These are phyloP conservation scores for Penicillium cosmopolitanum DNA, from an alignment of 495 filamentous ascomycete genomes.

Conservation along the genomic window DNA sequence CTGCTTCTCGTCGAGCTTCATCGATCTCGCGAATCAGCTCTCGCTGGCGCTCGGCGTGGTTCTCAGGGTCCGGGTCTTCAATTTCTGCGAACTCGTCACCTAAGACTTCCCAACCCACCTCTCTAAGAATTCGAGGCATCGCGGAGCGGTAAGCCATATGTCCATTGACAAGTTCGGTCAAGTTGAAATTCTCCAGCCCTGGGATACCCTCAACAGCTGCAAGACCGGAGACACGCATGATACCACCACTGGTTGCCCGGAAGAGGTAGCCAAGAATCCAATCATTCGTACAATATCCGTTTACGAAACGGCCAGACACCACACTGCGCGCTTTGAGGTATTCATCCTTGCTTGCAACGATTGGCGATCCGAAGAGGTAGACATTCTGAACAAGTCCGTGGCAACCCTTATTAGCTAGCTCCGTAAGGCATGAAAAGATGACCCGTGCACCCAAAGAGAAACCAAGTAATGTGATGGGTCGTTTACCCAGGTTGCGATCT, in stretches of 20 bases:
- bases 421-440: slow-evolving; percentile 89
- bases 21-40: slow-evolving; percentile 97
- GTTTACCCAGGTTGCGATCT: slow-evolving; percentile 85
- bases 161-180: slow-evolving; percentile 82
- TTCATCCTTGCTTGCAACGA: slow-evolving; percentile 92
- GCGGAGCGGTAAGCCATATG: slow-evolving; percentile 96
- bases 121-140: slow-evolving; percentile 84
- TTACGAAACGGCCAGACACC: slow-evolving; percentile 89
- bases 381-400: slow-evolving; percentile 92
- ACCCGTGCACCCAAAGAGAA: slow-evolving; percentile 92
- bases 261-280: slow-evolving; percentile 99
- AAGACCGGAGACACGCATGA: slow-evolving; percentile 89
- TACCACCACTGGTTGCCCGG: slow-evolving; percentile 89
- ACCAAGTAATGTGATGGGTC: slow-evolving; percentile 93
- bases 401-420: slow-evolving; percentile 86
- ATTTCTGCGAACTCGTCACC: slow-evolving; percentile 97
- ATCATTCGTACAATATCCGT: slow-evolving; percentile 91
- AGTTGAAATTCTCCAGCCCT: slow-evolving; percentile 87
- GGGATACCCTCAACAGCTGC: slow-evolving; percentile 75
- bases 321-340: slow-evolving; percentile 79
- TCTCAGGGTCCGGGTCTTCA: slow-evolving; percentile 95
- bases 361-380: slow-evolving; percentile 88
- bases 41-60: slow-evolving; percentile 82
- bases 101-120: slow-evolving; percentile 86
- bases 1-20: slow-evolving; percentile 84